Evolutionary conservation across 768 basidiomycete genomes (phyloP), one percentile per base, ranked within the genome.

Genomic region (Tylopilus balloui): DNA sequence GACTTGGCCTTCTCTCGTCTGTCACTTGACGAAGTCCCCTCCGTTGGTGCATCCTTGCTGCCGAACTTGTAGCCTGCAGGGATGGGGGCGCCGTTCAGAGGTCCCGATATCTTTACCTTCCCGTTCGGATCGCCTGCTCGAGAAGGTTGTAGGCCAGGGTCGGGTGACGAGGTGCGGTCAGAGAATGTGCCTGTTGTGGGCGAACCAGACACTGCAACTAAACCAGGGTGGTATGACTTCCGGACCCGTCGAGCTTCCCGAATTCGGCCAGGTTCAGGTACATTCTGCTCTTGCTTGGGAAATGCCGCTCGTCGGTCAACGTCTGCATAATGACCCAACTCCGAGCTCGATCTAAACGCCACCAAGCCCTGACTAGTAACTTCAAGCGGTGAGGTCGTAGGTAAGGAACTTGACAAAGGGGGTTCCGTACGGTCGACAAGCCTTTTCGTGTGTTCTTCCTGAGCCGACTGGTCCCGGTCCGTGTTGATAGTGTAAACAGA

Each of bases 1-100:
- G 90, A 92, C 71, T 94, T 94, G 19, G 88, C 86, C 72, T 94
- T 97, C 63, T 92, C 87, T 49, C 92, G 79, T 65, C 94, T 78
- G 52, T 94, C 91, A 51, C 63, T 82, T 36, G 61, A 64, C 13
- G 64, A 58, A 39, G 72, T 63, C 31, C 71, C 57, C 34, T 77
- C 74, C 17, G 70, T 63, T 14, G 76, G 63, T 39, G 77, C 66
- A 32, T 86, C 88, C 68, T 92, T 92, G 40, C 78, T 73, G 11
- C 88, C 91, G 62, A 94, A 97, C 69, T 93, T 94, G 76, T 86
- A 91, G 0, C 92, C 92, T 28, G 81, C 78, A 4, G 92, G 92
- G 31, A 95, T 88, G 36, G 86, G 88, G 13, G 81, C 80, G 8
- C 90, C 92, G 50, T 84, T 84, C 64, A 92, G 74, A 28, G 93